Base-by-base conservation (phyloP, 2,329 filamentous ascomycete species). In the Fusarium multiceps region DNA sequence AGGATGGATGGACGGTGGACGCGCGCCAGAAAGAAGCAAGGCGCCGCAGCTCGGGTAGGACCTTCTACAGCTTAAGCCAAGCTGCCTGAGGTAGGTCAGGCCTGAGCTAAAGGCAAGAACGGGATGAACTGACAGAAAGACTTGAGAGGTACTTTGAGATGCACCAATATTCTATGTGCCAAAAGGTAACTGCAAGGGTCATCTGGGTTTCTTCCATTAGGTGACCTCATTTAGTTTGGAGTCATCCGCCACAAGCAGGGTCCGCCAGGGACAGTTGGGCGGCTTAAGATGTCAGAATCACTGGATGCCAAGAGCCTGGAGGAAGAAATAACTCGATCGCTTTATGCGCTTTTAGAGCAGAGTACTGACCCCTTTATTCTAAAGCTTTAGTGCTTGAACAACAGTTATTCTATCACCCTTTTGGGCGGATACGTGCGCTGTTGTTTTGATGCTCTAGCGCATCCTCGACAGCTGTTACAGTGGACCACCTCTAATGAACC, bases 21-120 rank as follows among this genome's bases (percentile, higher is more conserved):
- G 57, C 68, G 69, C 69, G 68, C 69, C 65, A 72, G 45, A 58
- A 72, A 66, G 59, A 71, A 72, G 68, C 65, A 69, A 72, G 46
- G 59, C 50, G 42, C 40, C 60, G 64, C 41, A 57, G 55, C 47
- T 58, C 46, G 55, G 64, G 64, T 68, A 50, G 46, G 59, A 59
- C 68, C 68, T 71, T 50, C 68, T 55, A 32, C 45, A 66, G 63
- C 59, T 64, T 42, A 55, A 51, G 53, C 48, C 48, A 66, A 63
- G 62, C 67, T 63, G 40, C 63, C 55, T 46, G 41, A 56, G 67
- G 58, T 56, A 69, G 58, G 58, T 66, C 32, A 66, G 40, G 66
- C 32, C 51, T 47, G 41, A 66, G 23, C 43, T 55, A 55, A 61
- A 68, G 54, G 51, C 48, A 71, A 62, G 63, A 63, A 58, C 61